These are phyloP conservation scores for Diplodia sapinea DNA, from an alignment of 2,329 filamentous ascomycete genomes.

Conservation along the genomic window DNA sequence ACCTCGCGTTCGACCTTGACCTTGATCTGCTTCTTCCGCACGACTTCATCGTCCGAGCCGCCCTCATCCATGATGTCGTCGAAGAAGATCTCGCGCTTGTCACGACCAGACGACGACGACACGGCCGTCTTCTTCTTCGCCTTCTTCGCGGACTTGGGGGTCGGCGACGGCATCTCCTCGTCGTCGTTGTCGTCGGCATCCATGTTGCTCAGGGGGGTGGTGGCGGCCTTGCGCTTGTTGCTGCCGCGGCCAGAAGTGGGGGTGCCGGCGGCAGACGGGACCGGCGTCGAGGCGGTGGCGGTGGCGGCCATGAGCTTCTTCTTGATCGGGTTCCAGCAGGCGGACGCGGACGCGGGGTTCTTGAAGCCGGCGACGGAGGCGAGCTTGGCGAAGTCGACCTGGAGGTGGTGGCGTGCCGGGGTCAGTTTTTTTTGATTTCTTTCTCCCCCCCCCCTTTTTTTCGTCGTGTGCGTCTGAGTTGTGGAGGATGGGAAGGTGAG, in stretches of 20 bases:
- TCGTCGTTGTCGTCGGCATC: neutral
- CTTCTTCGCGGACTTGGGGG: neutral
- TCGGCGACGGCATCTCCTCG: too few species aligned
- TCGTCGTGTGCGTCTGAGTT: too few species aligned
- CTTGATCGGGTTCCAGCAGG: slow-evolving; percentile 29
- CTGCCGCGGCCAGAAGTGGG: neutral
- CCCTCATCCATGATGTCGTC: too few species aligned
- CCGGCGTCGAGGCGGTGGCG: neutral
- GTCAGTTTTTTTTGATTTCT: too few species aligned
- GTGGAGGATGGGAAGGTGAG: too few species aligned
- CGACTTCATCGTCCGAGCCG: too few species aligned
- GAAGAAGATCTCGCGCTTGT: too few species aligned
- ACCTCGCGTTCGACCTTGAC: neutral
- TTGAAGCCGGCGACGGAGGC: slow-evolving; percentile 24
- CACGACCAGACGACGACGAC: neutral
- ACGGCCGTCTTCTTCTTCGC: slow-evolving; percentile 1
- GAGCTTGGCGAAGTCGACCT: slow-evolving; percentile 28
- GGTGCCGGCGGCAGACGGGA: neutral
- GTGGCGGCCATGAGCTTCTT: slow-evolving; percentile 19
- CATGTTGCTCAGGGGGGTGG: neutral
- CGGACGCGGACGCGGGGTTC: slow-evolving; percentile 21
- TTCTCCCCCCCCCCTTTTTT: too few species aligned
- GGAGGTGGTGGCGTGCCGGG: neutral
- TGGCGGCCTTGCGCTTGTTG: neutral
- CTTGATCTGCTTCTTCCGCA: neutral